phyloP scores from a whole-genome alignment of 2,329 filamentous ascomycete genomes.

The Harringtonia aguacate region DNA sequence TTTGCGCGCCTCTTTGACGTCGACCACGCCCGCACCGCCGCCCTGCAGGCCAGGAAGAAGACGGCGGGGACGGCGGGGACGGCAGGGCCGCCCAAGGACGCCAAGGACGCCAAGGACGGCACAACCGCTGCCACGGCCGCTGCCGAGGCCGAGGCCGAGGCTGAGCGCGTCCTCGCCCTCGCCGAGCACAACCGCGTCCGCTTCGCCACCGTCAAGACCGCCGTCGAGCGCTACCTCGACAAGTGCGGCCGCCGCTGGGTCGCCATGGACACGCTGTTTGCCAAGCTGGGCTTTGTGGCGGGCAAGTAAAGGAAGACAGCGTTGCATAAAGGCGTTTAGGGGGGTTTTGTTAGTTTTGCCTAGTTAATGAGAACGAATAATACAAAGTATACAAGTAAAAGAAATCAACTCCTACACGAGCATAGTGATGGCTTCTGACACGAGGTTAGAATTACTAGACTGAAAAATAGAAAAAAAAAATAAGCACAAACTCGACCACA shows the following conservation, averaged over 20 bases:
- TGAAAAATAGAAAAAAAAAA: background rate
- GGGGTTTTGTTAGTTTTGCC: background rate
- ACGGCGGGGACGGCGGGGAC: slow-evolving; percentile 27
- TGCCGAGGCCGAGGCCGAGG: slow-evolving; percentile 39
- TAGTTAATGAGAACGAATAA: too few relatives aligned
- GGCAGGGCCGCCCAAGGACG: too few relatives aligned
- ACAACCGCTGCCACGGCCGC: slow-evolving; percentile 12
- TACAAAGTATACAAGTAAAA: background rate
- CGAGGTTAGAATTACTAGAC: background rate
- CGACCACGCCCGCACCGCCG: slow-evolving; percentile 55
- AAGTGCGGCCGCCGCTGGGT: slow-evolving; percentile 91
- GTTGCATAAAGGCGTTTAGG: background rate
- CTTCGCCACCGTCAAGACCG: slow-evolving; percentile 64
- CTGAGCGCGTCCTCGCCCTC: slow-evolving; percentile 57
- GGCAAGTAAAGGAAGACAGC: background rate
- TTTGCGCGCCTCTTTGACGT: slow-evolving; percentile 79
- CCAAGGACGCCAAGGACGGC: slow-evolving; percentile 27
- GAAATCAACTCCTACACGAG: too few relatives aligned
- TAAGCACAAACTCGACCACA: background rate
- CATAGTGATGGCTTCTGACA: background rate
- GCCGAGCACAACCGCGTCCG: slow-evolving; percentile 73
- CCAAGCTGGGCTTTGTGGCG: slow-evolving; percentile 44
- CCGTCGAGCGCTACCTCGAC: slow-evolving; percentile 75
- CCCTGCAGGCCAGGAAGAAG: too few relatives aligned
- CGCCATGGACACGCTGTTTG: slow-evolving; percentile 82